These are phyloP conservation scores for Ustilago trichophora DNA, from an alignment of 1,284 basidiomycete species.

Conservation along the genomic window DNA sequence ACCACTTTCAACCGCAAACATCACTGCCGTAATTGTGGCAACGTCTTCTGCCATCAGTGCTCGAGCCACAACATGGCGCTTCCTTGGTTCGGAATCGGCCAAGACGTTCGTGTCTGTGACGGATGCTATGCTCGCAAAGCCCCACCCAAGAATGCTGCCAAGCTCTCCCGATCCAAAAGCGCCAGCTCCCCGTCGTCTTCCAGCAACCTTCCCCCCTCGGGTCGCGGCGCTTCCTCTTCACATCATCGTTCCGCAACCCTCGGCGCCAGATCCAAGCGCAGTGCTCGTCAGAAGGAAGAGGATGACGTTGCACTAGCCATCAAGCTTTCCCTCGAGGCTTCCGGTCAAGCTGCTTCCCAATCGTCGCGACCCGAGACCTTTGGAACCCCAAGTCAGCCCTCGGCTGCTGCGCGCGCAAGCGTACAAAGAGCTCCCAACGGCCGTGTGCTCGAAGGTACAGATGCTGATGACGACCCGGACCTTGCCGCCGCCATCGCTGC, in stretches of 20 bases:
- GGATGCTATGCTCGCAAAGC: slow-evolving; percentile 71
- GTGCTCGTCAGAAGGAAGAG: slow-evolving; percentile 73
- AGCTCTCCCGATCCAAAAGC: slow-evolving; percentile 47
- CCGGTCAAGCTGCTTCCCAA: slow-evolving; percentile 19
- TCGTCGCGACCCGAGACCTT: slow-evolving; percentile 73
- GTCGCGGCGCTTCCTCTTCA: slow-evolving; percentile 51
- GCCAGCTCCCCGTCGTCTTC: slow-evolving; percentile 32
- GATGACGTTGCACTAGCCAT: slow-evolving; percentile 93
- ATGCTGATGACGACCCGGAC: slow-evolving; percentile 91
- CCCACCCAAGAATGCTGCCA: slow-evolving; percentile 49
- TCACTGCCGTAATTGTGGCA: slow-evolving; percentile 97
- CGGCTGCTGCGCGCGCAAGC: slow-evolving; percentile 68
- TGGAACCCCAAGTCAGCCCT: slow-evolving; percentile 65
- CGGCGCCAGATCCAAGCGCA: slow-evolving; percentile 47
- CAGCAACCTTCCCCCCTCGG: slow-evolving; percentile 31
- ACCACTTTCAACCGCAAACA: slow-evolving; percentile 97
- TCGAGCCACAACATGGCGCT: slow-evolving; percentile 84
- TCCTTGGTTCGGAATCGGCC: slow-evolving; percentile 91
- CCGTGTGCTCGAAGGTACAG: slow-evolving; percentile 63
- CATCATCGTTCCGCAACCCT: slow-evolving; percentile 62
- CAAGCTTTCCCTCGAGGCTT: slow-evolving; percentile 77
- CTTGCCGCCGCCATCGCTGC: slow-evolving; percentile 94
- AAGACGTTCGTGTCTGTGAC: slow-evolving; percentile 94
- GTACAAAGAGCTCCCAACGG: slow-evolving; percentile 64
- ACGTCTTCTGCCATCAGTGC: slow-evolving; percentile 94